Evolutionary conservation across 2,329 filamentous ascomycete genomes (phyloP).

Genomic region (Knufia petricola): DNA sequence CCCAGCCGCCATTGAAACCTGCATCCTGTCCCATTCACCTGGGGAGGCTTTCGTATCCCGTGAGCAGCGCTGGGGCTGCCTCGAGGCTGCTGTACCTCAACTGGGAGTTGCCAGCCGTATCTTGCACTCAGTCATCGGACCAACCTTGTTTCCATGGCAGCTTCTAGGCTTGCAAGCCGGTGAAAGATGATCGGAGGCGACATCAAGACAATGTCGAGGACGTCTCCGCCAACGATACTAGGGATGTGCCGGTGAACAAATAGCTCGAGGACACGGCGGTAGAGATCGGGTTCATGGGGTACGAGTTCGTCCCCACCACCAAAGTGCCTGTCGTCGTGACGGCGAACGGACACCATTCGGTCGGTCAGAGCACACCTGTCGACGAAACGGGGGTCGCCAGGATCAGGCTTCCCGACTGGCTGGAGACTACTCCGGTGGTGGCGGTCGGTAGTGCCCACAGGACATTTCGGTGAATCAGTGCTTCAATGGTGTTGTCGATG

Average conservation of each 20-base stretch:
- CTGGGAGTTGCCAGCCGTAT: no score
- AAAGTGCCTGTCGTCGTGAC: slow-evolving; percentile 1
- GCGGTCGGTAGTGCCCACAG: neutral
- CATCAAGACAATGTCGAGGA: no score
- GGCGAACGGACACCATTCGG: neutral
- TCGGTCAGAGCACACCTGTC: neutral
- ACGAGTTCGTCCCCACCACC: neutral
- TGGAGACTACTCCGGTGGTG: neutral
- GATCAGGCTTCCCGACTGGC: neutral
- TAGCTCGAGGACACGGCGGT: neutral
- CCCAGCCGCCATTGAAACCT: no score
- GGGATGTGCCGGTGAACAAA: neutral
- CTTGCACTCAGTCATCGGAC: no score
- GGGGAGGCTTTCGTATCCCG: no score
- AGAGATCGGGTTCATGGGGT: neutral
- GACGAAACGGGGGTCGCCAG: neutral
- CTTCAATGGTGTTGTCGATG: slow-evolving; percentile 1
- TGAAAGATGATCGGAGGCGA: no score
- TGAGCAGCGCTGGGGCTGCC: no score
- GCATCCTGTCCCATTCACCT: no score
- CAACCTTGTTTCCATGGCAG: no score
- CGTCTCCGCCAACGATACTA: no score
- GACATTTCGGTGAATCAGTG: neutral
- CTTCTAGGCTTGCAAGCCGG: no score
- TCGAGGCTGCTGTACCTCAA: no score